A percentile compares a stretch with the other conserved stretches of the same genome.
Evolutionary conservation across 2,329 filamentous ascomycete genomes (phyloP).

Genomic region (Xylariaceae sp.): DNA sequence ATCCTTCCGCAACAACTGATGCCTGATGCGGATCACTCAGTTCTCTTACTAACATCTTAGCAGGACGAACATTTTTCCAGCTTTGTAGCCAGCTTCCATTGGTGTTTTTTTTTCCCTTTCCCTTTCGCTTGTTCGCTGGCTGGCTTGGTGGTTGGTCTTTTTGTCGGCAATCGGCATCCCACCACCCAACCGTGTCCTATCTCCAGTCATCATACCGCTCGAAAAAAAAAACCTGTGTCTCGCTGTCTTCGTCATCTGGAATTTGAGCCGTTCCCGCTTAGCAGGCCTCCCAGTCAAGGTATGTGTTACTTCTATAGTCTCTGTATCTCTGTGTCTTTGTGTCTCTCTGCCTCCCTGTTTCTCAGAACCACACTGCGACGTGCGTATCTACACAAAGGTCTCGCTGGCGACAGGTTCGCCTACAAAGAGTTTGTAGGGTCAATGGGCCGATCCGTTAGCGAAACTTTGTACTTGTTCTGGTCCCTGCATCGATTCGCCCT

Average conservation of each 20-base stretch:
- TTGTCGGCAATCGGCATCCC: not conserved
- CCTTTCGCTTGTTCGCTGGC: not conserved
- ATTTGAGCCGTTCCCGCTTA: constrained; percentile 4
- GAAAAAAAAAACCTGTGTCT: constrained; percentile 28
- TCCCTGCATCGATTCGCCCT: not conserved
- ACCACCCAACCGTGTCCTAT: constrained; percentile 21
- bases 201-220: constrained; percentile 20
- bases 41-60: too few species aligned
- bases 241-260: constrained; percentile 18
- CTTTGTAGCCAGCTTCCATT: not conserved
- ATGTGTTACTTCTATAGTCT: constrained; percentile 2
- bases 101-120: not conserved
- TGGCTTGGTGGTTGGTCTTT: not conserved
- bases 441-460: constrained; percentile 1
- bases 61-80: not conserved
- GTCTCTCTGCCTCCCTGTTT: too few species aligned
- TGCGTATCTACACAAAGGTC: too few species aligned
- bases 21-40: too few species aligned
- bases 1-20: too few species aligned
- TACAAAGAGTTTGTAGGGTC: not conserved
- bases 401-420: too few species aligned
- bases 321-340: not conserved
- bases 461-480: not conserved
- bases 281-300: constrained; percentile 12
- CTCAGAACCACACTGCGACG: too few species aligned